These are phyloP conservation scores for Capsicum chinense DNA, from an alignment of 257 asterid genomes.

Conservation along the genomic window DNA sequence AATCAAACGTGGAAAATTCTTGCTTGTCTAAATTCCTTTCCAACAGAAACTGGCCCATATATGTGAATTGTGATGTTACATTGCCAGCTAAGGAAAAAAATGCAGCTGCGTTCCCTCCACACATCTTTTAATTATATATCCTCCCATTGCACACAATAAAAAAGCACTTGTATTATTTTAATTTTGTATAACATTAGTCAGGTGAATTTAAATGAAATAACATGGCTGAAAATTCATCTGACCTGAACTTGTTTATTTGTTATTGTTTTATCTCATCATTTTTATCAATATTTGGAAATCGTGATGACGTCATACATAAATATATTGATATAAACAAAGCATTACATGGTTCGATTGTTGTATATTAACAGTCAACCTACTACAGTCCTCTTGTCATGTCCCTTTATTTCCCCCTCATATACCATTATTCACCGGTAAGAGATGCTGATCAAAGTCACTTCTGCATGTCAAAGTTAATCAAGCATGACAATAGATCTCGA, in stretches of 20 bases:
- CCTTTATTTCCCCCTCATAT: not conserved
- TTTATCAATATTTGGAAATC: not conserved
- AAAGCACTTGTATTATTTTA: not conserved
- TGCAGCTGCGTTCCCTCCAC: not conserved
- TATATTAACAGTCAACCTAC: not conserved
- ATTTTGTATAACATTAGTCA: not conserved
- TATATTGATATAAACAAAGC: not conserved
- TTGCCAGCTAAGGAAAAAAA: not conserved
- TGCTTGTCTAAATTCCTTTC: not conserved
- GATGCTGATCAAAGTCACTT: not conserved
- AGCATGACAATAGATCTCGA: not conserved
- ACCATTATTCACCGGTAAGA: not conserved
- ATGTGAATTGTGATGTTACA: not conserved
- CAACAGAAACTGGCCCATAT: not conserved
- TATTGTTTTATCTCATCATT: not conserved
- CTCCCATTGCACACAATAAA: not conserved
- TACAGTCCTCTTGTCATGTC: not conserved
- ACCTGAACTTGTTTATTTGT: not conserved
- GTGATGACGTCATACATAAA: not conserved
- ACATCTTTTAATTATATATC: not conserved
- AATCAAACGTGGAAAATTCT: not conserved
- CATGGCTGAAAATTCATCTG: too few species aligned
- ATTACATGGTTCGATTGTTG: not conserved
- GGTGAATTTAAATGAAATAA: too few species aligned
- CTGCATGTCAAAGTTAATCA: not conserved